Base-by-base conservation (phyloP, 2,329 filamentous ascomycete genomes). In the Penicillium fuscoglaucum region DNA sequence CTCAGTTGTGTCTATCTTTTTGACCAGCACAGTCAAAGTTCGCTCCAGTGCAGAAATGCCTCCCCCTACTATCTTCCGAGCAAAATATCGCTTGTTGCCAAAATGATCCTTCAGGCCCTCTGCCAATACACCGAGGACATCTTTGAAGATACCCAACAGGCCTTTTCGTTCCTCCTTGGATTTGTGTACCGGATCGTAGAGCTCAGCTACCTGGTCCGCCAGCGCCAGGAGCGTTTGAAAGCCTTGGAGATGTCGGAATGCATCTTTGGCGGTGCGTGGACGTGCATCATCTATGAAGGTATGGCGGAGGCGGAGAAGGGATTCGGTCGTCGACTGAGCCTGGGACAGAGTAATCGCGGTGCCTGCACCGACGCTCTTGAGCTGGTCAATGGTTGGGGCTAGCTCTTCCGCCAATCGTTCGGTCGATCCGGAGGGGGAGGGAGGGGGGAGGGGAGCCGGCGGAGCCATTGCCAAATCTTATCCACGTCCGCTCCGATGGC, bases 61-160 rank as follows among this genome's bases (percentile, higher is more conserved):
- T 57, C 88, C 90, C 24, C 85, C 87, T 58, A 90, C 84, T 31
- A 96, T 86, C 64, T 86, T 83, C 65, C 87, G 87, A 58, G 86
- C 84, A 72, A 98, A 98, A 78, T 93, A 97, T 66, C 90, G 86
- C 69, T 88, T 85, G 76, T 98, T 99, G 21, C 93, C 93, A 47
- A 88, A 83, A 74, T 98, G 92, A 46, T 87, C 86, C 54, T 86
- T 84, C 64, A 99, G 83, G 15, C 87, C 87, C 48, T 89, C 88
- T 1, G 90, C 88, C 29, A 98, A 78, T 15, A 95, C 85, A 33
- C 86, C 73, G 58, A 79, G 61, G 21, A 71, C 66, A 62, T 80
- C 77, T 61, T 76, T 86, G 40, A 95, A 79, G n/a, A 89, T 83
- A 9, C 83, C 83, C 68, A 91, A 85, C 19, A 96, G 79, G 19